Conservation (phyloP, 1,284 basidiomycete species). For the Earliella scabrosa region DNA sequence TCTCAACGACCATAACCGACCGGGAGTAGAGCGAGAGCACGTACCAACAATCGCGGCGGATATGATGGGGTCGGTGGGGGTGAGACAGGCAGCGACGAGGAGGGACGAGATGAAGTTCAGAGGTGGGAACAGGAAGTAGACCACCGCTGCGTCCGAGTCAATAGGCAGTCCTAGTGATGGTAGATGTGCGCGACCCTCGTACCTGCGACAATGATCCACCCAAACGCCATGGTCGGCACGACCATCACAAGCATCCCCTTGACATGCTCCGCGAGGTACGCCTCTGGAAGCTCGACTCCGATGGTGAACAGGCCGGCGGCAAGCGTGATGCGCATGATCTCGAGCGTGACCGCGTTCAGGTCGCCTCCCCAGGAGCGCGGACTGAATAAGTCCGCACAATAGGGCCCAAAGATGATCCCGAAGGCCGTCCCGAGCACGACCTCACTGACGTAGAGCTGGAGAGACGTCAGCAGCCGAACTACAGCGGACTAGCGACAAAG, state of each 20-base stretch:
- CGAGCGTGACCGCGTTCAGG: constrained; percentile 72
- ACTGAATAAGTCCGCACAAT: constrained; percentile 77
- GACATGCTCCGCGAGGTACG: constrained; percentile 66
- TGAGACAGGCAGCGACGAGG: constrained; percentile 88
- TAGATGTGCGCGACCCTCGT: no score
- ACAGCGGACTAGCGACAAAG: neutral
- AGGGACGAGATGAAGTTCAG: constrained; percentile 78
- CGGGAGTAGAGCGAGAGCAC: no score
- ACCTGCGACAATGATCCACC: constrained; percentile 73
- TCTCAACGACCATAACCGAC: no score
- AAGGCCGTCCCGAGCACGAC: constrained; percentile 88
- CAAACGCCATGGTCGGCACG: constrained; percentile 80
- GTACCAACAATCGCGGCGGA: constrained; percentile 64
- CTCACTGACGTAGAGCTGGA: constrained; percentile 86
- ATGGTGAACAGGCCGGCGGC: constrained; percentile 75
- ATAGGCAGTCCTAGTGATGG: no score
- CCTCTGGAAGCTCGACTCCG: constrained; percentile 71
- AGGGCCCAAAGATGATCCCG: constrained; percentile 76
- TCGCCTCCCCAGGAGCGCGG: constrained; percentile 74
- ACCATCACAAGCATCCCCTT: constrained; percentile 68
- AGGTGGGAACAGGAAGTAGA: constrained; percentile 71
- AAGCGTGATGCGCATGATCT: constrained; percentile 75
- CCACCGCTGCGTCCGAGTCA: no score
- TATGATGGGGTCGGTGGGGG: constrained; percentile 92
- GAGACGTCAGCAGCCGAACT: neutral